Conservation (phyloP, 129 eudicot species). For the Lonicera japonica region DNA sequence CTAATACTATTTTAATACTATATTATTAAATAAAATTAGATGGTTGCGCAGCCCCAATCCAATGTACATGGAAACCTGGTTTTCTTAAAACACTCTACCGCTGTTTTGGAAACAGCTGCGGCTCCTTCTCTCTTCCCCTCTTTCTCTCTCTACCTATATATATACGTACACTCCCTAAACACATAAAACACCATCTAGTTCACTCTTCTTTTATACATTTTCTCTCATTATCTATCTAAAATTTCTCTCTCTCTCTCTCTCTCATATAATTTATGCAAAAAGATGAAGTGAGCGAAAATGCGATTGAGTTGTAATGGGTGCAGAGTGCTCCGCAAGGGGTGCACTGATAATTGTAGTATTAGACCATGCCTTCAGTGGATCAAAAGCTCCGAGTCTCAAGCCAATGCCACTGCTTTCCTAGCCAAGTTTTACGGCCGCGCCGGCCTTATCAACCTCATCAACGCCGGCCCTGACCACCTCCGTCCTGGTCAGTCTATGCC, state of each 20-base stretch:
- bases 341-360: slow-evolving; percentile 69
- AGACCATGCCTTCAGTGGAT: slow-evolving; percentile 90
- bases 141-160: slow-evolving; percentile 18
- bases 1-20: no score
- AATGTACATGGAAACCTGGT: no score
- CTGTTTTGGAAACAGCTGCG: slow-evolving; percentile 47
- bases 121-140: slow-evolving; percentile 10
- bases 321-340: slow-evolving; percentile 77
- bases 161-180: slow-evolving; percentile 10
- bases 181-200: slow-evolving; percentile 7
- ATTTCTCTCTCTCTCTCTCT: not conserved
- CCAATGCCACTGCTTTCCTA: slow-evolving; percentile 72
- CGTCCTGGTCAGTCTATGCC: slow-evolving; percentile 51
- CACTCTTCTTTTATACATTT: not conserved
- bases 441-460: slow-evolving; percentile 82
- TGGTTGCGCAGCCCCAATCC: no score
- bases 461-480: slow-evolving; percentile 72
- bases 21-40: no score
- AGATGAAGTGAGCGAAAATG: slow-evolving; percentile 22
- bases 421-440: slow-evolving; percentile 96
- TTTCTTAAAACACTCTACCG: slow-evolving; percentile 19
- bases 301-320: slow-evolving; percentile 95
- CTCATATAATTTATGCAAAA: not conserved
- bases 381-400: slow-evolving; percentile 63
- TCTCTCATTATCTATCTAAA: not conserved